Evolutionary conservation across 2,329 filamentous ascomycete species (phyloP).

Genomic region (Alternaria novae-zelandiae): DNA sequence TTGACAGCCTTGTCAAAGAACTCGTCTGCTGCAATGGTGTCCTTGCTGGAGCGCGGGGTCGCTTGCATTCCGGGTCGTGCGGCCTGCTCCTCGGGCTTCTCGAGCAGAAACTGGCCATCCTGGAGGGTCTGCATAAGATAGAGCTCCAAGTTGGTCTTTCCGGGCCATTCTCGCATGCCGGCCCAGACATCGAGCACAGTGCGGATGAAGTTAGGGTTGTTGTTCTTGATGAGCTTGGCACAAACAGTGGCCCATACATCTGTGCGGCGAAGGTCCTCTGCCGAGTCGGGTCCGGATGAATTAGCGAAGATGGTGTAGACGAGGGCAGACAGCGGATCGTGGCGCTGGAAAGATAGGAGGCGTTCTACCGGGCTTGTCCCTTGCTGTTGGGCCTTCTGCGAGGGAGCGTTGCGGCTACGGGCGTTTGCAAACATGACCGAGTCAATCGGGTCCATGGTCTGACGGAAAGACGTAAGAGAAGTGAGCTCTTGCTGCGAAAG

Average conservation of each 20-base stretch:
- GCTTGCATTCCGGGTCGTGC: slow-evolving; percentile 72
- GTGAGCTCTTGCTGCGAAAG: slow-evolving; percentile 78
- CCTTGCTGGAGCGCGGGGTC: slow-evolving; percentile 75
- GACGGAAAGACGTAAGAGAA: slow-evolving; percentile 77
- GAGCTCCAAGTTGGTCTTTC: slow-evolving; percentile 86
- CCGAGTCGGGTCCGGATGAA: slow-evolving; percentile 79
- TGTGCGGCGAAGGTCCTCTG: slow-evolving; percentile 78
- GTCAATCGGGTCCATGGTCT: slow-evolving; percentile 79
- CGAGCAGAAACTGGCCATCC: slow-evolving; percentile 88
- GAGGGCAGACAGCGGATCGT: slow-evolving; percentile 83
- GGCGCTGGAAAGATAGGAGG: slow-evolving; percentile 85
- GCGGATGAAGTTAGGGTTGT: slow-evolving; percentile 79
- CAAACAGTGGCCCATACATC: slow-evolving; percentile 89
- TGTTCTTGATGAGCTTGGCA: slow-evolving; percentile 79
- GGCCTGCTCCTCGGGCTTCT: slow-evolving; percentile 79
- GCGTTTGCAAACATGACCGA: slow-evolving; percentile 77
- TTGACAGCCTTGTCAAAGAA: slow-evolving; percentile 86
- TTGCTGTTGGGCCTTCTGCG: slow-evolving; percentile 58
- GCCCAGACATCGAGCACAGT: slow-evolving; percentile 89
- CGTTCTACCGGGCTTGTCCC: slow-evolving; percentile 75
- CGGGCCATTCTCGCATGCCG: slow-evolving; percentile 85
- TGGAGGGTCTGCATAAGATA: slow-evolving; percentile 95
- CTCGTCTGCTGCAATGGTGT: slow-evolving; percentile 81
- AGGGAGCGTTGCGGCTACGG: slow-evolving; percentile 57
- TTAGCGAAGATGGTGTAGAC: slow-evolving; percentile 90